Base-by-base conservation (phyloP, 2,329 filamentous ascomycete genomes). In the Xylaria sp. region DNA sequence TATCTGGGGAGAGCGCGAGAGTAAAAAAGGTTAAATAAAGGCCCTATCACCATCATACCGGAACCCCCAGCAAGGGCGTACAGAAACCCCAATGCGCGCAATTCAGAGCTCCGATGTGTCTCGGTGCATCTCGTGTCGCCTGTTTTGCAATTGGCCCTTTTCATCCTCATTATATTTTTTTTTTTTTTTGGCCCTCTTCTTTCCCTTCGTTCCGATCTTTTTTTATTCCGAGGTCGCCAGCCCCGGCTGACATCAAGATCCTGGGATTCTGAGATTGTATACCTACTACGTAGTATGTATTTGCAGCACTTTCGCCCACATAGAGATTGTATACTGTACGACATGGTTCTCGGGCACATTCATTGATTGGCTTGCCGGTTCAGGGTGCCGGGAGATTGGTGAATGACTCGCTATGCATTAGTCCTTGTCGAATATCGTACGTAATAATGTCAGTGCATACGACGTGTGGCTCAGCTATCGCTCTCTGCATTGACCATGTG, bases 391-490 rank as follows among this genome's bases (percentile, higher is more conserved):
- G 62, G 62, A 66, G 62, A 66, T 71, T 68, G 65, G 70, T 68
- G 59, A 71, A 68, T 71, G 70, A 71, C 70, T 71, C 70, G 70
- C 68, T 68, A 27, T 70, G 70, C 70, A 70, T 70, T 21, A 58
- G 55, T 68, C 70, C 70, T 60, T 70, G 70, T 66, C 65, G 57
- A 53, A 42, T 65, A 69, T 71, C 66, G 58, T 71, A 71, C 66
- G 69, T 71, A 71, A 69, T 70, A 69, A 68, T 69, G 66, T 69
- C 63, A 64, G 63, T 69, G 60, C 64, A 69, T 66, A 64, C 68
- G 55, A 69, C 51, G 55, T 69, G 64, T 69, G 68, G 68, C 65
- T 65, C 60, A 68, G 65, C 51, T 65, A 61, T 65, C 47, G 65
- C 57, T 62, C 40, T 68, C 57, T 65, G 53, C 53, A 68, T 61